phyloP scores from a whole-genome alignment of 306 rosid species.

The Sophora flavescens region DNA sequence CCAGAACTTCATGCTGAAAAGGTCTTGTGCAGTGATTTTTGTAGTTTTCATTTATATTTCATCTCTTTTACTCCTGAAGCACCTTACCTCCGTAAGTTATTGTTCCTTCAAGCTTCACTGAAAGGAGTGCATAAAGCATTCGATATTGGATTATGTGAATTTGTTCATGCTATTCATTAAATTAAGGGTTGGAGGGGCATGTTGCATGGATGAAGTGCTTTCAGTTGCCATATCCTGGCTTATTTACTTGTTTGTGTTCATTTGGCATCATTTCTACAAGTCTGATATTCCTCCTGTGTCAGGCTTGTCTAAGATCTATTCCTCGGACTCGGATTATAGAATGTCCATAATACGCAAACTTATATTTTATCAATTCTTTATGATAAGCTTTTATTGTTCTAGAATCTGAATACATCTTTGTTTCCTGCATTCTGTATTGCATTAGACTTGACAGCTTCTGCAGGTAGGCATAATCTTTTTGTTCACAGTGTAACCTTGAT shows the following conservation, averaged over 20 bases:
- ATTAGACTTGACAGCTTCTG: slow-evolving; percentile 11
- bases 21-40: slow-evolving; percentile 60
- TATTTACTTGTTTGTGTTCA: slow-evolving; percentile 14
- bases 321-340: slow-evolving; percentile 15
- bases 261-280: not conserved
- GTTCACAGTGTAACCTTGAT: slow-evolving; percentile 17
- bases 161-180: slow-evolving; percentile 23
- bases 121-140: slow-evolving; percentile 15
- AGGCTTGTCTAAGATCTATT: slow-evolving; percentile 21
- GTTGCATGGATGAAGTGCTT: slow-evolving; percentile 11
- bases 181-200: slow-evolving; percentile 8
- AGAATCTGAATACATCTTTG: slow-evolving; percentile 4
- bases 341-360: not conserved
- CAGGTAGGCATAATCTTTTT: slow-evolving; percentile 30
- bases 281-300: not conserved
- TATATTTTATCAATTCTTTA: slow-evolving; percentile 4
- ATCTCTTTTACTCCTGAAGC: slow-evolving; percentile 32
- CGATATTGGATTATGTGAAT: slow-evolving; percentile 13
- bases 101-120: slow-evolving; percentile 35
- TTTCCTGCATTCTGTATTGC: slow-evolving; percentile 31
- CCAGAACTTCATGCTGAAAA: slow-evolving; percentile 70
- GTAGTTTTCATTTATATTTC: slow-evolving; percentile 25
- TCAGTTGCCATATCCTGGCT: slow-evolving; percentile 5
- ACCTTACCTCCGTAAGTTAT: slow-evolving; percentile 1
- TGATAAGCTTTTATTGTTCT: slow-evolving; percentile 6